Evolutionary conservation across 768 basidiomycete genomes (phyloP).

Genomic region (Termitomyces sp.): DNA sequence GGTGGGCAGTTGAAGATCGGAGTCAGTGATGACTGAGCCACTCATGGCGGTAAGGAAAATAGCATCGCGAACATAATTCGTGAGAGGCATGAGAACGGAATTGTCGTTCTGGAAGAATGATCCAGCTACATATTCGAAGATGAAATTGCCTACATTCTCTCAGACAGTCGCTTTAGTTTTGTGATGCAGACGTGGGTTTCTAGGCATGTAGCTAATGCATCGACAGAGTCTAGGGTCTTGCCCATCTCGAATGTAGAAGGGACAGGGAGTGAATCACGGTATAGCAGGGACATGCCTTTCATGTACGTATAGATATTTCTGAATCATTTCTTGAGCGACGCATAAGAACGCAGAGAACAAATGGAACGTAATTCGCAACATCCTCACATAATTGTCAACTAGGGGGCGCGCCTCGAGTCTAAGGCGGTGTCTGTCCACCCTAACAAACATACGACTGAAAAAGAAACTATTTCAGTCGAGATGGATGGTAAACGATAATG

Average conservation of each 20-base stretch:
- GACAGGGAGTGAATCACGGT: slow-evolving; percentile 69
- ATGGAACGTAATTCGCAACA: slow-evolving; percentile 37
- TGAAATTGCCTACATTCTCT: slow-evolving; percentile 47
- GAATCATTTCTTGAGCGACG: slow-evolving; percentile 3
- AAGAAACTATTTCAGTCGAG: too few relatives aligned
- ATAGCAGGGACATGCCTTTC: slow-evolving; percentile 82
- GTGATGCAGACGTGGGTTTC: slow-evolving; percentile 76
- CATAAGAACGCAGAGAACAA: background rate
- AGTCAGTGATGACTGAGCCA: slow-evolving; percentile 12
- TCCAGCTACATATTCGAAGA: too few relatives aligned
- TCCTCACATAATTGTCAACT: too few relatives aligned
- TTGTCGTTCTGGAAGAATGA: slow-evolving; percentile 99
- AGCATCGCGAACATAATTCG: slow-evolving; percentile 71
- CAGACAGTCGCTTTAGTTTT: slow-evolving; percentile 71
- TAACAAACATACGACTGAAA: too few relatives aligned
- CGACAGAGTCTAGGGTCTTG: too few relatives aligned
- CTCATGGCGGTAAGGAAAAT: slow-evolving; percentile 34
- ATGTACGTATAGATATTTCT: slow-evolving; percentile 81
- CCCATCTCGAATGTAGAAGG: slow-evolving; percentile 15
- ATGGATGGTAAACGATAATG: too few relatives aligned
- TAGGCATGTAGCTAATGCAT: slow-evolving; percentile 32
- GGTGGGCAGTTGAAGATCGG: slow-evolving; percentile 35
- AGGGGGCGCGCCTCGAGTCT: too few relatives aligned
- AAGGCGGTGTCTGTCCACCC: too few relatives aligned
- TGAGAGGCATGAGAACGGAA: slow-evolving; percentile 78